These are phyloP conservation scores for Quambalaria eucalypti DNA, from an alignment of 1,284 basidiomycete species.

Conservation along the genomic window DNA sequence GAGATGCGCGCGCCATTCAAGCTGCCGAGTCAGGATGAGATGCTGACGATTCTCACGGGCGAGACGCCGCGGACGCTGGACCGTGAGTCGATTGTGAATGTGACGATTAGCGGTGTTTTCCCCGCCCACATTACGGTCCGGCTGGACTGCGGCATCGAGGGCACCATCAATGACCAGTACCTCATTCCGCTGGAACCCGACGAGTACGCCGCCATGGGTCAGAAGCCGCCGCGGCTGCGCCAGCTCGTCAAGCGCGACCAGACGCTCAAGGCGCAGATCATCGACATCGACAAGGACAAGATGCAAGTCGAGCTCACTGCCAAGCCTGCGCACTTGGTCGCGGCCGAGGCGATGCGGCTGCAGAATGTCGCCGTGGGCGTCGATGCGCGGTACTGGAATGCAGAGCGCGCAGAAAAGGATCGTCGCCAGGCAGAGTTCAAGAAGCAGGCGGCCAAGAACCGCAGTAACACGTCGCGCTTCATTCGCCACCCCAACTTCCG, in stretches of 20 bases:
- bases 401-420: conserved; percentile 60
- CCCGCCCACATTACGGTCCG: conserved; percentile 57
- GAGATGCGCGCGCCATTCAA: conserved; percentile 68
- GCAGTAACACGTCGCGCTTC: conserved; percentile 57
- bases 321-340: conserved; percentile 59
- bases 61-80: conserved; percentile 74
- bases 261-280: conserved; percentile 71
- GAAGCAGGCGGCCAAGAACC: conserved; percentile 74
- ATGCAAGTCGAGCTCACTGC: conserved; percentile 72
- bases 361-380: conserved; percentile 54
- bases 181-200: conserved; percentile 20
- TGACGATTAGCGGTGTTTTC: conserved; percentile 58
- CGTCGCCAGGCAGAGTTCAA: conserved; percentile 59
- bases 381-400: conserved; percentile 63
- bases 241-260: conserved; percentile 54
- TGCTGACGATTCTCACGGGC: conserved; percentile 89
- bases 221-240: conserved; percentile 14
- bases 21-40: conserved; percentile 65
- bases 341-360: conserved; percentile 48
- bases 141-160: conserved; percentile 74
- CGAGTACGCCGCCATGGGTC: neutral
- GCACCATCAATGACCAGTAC: conserved; percentile 38
- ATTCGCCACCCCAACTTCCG: conserved; percentile 99
- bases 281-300: conserved; percentile 59
- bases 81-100: conserved; percentile 74